Conservation (phyloP, 192 early-diverging fungal genomes). For the Mortierella hygrophila region DNA sequence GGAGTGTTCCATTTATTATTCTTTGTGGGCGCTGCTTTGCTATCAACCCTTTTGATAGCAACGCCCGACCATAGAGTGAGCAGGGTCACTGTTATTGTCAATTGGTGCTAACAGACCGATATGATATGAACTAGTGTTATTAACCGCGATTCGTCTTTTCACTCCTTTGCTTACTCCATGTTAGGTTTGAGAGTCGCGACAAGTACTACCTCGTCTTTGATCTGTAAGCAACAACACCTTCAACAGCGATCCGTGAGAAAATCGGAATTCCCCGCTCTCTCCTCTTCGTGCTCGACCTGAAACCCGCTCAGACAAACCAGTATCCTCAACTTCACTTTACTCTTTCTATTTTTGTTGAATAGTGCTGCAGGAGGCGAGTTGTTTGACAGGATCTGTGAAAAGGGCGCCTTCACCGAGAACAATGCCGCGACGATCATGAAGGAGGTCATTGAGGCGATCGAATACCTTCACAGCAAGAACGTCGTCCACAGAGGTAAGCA, state of each 20-base stretch:
- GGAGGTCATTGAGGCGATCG: conserved; percentile 80
- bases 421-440: conserved; percentile 84
- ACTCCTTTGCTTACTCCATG: conserved; percentile 23
- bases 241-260: neutral
- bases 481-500: conserved; percentile 85
- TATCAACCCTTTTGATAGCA: neutral
- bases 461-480: conserved; percentile 88
- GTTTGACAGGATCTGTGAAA: conserved; percentile 85
- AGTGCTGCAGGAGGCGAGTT: conserved; percentile 84
- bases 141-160: neutral
- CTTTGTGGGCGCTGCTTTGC: neutral
- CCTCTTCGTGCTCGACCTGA: neutral
- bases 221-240: conserved; percentile 59
- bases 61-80: neutral
- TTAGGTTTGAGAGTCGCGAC: conserved; percentile 76
- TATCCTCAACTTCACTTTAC: neutral
- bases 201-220: conserved; percentile 85
- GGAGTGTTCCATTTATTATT: neutral
- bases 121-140: neutral
- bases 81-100: neutral
- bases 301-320: neutral
- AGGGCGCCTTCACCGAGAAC: conserved; percentile 84
- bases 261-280: neutral
- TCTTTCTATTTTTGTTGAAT: conserved; percentile 4
- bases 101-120: neutral